phyloP scores from a whole-genome alignment of 495 filamentous ascomycete species.

The Lasiosphaeria miniovina region DNA sequence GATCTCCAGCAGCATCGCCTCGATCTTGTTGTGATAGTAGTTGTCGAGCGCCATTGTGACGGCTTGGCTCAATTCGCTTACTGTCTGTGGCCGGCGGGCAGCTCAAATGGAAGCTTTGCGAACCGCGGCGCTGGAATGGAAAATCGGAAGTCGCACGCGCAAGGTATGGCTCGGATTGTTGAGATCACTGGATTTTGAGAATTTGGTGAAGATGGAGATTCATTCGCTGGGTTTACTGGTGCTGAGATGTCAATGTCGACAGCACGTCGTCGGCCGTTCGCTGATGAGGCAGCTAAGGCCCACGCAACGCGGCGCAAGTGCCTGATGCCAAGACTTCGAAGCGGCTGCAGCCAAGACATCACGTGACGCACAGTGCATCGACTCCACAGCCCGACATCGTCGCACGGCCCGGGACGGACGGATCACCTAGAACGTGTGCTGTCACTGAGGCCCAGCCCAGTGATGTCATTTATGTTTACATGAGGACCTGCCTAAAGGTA shows the following conservation, averaged over 20 bases:
- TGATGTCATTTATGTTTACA: too few species aligned
- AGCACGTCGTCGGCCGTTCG: not conserved
- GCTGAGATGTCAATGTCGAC: not conserved
- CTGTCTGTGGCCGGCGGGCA: constrained; percentile 22
- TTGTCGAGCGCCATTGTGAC: constrained; percentile 93
- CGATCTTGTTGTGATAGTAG: constrained; percentile 99
- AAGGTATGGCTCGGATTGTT: too few species aligned
- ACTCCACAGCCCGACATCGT: too few species aligned
- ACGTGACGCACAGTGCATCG: not conserved
- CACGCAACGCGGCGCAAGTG: constrained; percentile 29
- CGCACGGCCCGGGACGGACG: too few species aligned
- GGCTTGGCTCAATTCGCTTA: too few species aligned
- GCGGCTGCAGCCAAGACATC: not conserved
- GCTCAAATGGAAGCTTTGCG: not conserved
- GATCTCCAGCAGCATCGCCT: constrained; percentile 99
- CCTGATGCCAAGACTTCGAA: not conserved
- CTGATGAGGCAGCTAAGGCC: constrained; percentile 33
- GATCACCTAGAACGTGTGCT: too few species aligned
- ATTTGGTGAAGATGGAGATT: too few species aligned
- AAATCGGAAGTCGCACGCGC: too few species aligned
- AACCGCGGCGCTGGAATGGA: not conserved
- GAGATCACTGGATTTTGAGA: too few species aligned
- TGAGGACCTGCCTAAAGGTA: too few species aligned
- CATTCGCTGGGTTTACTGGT: too few species aligned
- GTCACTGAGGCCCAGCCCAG: too few species aligned